Conservation (phyloP, 2,329 filamentous ascomycete species). For the Leptosphaerulina australis region DNA sequence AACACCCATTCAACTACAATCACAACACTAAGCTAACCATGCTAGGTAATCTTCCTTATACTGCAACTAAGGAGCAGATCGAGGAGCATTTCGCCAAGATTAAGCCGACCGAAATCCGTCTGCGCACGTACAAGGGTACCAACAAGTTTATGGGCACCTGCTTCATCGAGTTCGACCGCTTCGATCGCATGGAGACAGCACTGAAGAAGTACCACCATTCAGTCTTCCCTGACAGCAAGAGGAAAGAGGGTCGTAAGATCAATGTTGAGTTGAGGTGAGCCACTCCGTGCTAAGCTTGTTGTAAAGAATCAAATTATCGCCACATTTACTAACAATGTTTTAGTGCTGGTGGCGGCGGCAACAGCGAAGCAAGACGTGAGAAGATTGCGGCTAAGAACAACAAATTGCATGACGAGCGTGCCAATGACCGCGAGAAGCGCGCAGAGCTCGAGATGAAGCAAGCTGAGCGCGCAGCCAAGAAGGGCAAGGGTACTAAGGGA, state of each 20-base stretch:
- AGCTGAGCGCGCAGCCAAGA: constrained; percentile 49
- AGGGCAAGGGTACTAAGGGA: constrained; percentile 30
- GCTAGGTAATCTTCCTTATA: constrained; percentile 84
- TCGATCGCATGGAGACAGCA: constrained; percentile 90
- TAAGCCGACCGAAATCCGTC: constrained; percentile 70
- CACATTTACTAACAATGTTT: constrained; percentile 16
- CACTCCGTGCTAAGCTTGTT: background rate
- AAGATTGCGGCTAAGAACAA: constrained; percentile 87
- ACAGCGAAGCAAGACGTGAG: constrained; percentile 70
- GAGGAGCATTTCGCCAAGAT: constrained; percentile 78
- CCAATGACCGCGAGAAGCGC: constrained; percentile 57
- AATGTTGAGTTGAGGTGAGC: constrained; percentile 88
- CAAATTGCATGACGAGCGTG: constrained; percentile 75
- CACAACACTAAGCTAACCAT: constrained; percentile 25
- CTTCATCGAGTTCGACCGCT: constrained; percentile 84
- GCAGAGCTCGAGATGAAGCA: constrained; percentile 51
- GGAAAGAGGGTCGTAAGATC: constrained; percentile 72
- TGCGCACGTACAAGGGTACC: constrained; percentile 46
- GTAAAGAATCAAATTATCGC: background rate
- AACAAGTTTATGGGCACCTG: constrained; percentile 49
- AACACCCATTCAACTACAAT: background rate
- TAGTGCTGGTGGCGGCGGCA: constrained; percentile 84
- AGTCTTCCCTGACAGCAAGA: constrained; percentile 67
- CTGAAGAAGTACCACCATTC: constrained; percentile 90
- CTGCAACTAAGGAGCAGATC: constrained; percentile 73